Percentiles rank a stretch among this genome's conserved stretches.
Evolutionary conservation across 78 protist genomes (phyloP).

Genomic region (Creolimax fragrantissima): DNA sequence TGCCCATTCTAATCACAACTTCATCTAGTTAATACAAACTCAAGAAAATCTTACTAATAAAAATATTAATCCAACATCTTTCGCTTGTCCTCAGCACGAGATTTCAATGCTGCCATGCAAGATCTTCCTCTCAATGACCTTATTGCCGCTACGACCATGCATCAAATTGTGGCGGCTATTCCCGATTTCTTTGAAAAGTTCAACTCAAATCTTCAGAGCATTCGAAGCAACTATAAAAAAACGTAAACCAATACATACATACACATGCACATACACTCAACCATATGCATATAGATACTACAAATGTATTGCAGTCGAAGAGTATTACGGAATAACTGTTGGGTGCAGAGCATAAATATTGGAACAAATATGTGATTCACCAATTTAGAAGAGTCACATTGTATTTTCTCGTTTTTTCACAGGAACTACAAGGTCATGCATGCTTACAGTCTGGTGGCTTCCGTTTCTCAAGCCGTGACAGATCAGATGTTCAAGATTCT

Average conservation of each 20-base stretch:
- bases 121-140: neutral
- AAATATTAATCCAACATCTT: no score
- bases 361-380: no score
- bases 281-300: neutral
- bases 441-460: neutral
- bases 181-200: constrained; percentile 53
- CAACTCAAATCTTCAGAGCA: neutral
- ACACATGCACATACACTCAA: neutral
- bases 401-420: neutral
- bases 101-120: neutral
- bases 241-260: neutral
- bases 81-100: neutral
- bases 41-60: no score
- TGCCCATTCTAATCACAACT: no score
- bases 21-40: no score
- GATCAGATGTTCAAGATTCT: neutral
- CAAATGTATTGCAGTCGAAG: no score
- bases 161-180: neutral
- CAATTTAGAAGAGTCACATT: no score
- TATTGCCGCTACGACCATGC: neutral
- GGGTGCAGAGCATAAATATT: no score
- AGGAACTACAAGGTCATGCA: neutral
- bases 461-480: neutral
- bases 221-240: neutral
- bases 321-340: no score